Evolutionary conservation across 345 rosid species (phyloP).

Genomic region (Leavenworthia alabamica): DNA sequence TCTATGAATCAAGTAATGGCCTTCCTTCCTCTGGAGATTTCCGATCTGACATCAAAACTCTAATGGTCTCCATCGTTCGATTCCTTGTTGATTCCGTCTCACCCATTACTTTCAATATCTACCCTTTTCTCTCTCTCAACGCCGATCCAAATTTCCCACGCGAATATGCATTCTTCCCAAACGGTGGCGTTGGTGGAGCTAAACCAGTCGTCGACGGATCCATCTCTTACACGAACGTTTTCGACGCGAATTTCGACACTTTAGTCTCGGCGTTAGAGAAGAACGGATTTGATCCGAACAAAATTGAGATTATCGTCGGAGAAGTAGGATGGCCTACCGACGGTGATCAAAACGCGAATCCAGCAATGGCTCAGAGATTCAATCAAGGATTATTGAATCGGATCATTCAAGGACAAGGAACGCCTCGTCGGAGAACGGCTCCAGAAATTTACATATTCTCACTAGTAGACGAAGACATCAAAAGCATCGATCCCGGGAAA

Average conservation of each 20-base stretch:
- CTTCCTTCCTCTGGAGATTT: conserved; percentile 79
- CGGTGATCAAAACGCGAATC: conserved; percentile 57
- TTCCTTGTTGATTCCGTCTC: conserved; percentile 53
- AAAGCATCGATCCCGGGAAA: conserved; percentile 67
- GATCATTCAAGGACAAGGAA: conserved; percentile 51
- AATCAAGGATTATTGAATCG: conserved; percentile 72
- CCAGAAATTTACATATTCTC: conserved; percentile 73
- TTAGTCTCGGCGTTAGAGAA: conserved; percentile 63
- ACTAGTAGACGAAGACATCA: conserved; percentile 72
- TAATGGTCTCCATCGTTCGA: conserved; percentile 57
- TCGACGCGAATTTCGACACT: conserved; percentile 84
- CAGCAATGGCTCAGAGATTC: conserved; percentile 51
- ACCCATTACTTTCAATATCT: conserved; percentile 73
- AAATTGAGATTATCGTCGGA: conserved; percentile 65
- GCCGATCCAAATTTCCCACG: conserved; percentile 64
- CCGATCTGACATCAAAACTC: conserved; percentile 51
- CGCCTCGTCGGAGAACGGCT: conserved; percentile 53
- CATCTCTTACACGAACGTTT: conserved; percentile 69
- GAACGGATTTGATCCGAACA: conserved; percentile 53
- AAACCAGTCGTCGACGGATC: conserved; percentile 71
- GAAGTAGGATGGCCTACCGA: conserved; percentile 97
- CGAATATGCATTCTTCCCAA: conserved; percentile 75
- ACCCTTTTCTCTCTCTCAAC: conserved; percentile 84
- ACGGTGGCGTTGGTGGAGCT: conserved; percentile 30
- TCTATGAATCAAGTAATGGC: conserved; percentile 46